These are phyloP conservation scores for Colletotrichum melonis DNA, from an alignment of 2,329 filamentous ascomycete genomes.

Conservation along the genomic window DNA sequence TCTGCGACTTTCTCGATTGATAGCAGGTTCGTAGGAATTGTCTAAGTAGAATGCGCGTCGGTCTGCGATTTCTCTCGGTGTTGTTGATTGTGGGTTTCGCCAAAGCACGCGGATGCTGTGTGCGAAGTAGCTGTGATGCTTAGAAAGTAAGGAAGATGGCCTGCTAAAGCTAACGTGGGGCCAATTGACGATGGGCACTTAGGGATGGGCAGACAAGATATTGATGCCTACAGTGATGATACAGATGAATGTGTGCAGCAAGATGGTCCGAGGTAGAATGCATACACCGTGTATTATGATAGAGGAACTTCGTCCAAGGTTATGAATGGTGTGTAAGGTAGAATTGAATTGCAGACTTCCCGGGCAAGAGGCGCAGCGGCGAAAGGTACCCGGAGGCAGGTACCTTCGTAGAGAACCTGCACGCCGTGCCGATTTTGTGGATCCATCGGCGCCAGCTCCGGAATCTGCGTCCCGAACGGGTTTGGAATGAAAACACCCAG, in stretches of 20 bases:
- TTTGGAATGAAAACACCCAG: neutral
- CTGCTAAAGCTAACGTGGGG: neutral
- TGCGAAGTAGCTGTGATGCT: neutral
- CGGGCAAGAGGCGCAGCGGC: too few relatives aligned
- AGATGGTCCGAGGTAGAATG: neutral
- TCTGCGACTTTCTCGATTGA: neutral
- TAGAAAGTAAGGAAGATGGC: neutral
- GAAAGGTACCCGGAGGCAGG: neutral
- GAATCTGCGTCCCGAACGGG: too few relatives aligned
- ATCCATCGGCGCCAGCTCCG: slow-evolving; percentile 15
- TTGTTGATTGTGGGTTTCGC: neutral
- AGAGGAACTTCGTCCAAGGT: neutral
- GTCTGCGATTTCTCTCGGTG: neutral
- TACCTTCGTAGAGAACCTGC: neutral
- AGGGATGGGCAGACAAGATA: neutral
- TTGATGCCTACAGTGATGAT: neutral
- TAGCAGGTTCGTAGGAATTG: neutral
- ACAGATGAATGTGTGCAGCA: neutral
- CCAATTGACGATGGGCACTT: neutral
- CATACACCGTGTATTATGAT: neutral
- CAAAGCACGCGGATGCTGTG: neutral
- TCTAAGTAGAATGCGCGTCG: neutral
- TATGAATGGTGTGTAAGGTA: neutral
- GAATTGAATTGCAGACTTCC: neutral
- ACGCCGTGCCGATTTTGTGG: neutral